Conservation (phyloP, 2,329 filamentous ascomycete species). For the Coniochaeta sp. region DNA sequence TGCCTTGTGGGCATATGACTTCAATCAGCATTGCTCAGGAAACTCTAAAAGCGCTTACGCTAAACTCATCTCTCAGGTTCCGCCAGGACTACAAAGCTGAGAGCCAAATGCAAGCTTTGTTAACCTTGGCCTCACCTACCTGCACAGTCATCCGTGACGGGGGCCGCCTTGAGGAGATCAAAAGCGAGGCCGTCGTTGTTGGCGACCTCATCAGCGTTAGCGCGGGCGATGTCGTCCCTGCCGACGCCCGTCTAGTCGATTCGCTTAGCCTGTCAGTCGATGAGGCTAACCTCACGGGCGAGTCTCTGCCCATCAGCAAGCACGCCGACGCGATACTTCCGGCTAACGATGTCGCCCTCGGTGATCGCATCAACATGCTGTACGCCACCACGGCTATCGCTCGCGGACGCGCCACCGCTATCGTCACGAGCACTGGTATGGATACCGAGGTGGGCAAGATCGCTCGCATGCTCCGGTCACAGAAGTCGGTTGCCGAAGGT, state of each 20-base stretch:
- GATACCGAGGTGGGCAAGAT: conserved; percentile 50
- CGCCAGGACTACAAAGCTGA: conserved; percentile 55
- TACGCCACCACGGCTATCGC: conserved; percentile 68
- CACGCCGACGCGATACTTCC: conserved; percentile 45
- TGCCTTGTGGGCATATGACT: too few species aligned
- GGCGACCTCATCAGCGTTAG: conserved; percentile 58
- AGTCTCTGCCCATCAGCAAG: conserved; percentile 64
- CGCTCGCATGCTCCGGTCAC: conserved; percentile 44
- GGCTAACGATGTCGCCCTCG: conserved; percentile 42
- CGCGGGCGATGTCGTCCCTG: conserved; percentile 62
- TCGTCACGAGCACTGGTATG: conserved; percentile 64
- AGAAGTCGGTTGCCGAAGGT: conserved; percentile 23
- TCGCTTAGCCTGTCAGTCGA: conserved; percentile 71
- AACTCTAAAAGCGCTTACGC: too few species aligned
- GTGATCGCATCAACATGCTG: conserved; percentile 63
- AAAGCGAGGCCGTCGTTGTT: conserved; percentile 39
- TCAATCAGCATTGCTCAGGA: too few species aligned
- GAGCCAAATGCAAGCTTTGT: conserved; percentile 54
- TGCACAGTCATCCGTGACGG: conserved; percentile 52
- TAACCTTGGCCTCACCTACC: conserved; percentile 49
- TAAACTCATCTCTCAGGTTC: conserved; percentile 19
- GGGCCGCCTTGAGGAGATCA: conserved; percentile 43
- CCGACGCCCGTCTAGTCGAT: conserved; percentile 57
- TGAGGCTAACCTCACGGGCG: conserved; percentile 66
- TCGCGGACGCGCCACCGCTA: conserved; percentile 59